These are phyloP conservation scores for Plasmodium gaboni DNA, from an alignment of 169 alveolate genomes.

Conservation along the genomic window DNA sequence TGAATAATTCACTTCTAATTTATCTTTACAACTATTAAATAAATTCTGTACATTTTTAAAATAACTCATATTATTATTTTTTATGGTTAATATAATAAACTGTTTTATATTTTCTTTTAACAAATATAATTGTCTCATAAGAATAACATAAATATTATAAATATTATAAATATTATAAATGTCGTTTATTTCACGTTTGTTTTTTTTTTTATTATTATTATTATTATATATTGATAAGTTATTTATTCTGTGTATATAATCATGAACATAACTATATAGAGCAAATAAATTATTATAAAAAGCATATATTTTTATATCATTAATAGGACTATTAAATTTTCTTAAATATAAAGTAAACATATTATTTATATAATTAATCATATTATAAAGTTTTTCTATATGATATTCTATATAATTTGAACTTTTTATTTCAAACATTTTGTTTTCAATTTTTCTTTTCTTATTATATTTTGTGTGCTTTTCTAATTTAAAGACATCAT, in stretches of 20 bases:
- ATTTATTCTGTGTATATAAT: constrained; percentile 17
- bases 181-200: background rate
- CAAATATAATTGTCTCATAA: background rate
- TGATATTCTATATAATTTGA: background rate
- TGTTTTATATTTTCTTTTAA: constrained; percentile 28
- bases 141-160: background rate
- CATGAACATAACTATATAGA: constrained; percentile 31
- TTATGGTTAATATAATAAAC: background rate
- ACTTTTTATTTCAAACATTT: background rate
- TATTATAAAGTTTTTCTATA: constrained; percentile 8
- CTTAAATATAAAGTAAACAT: constrained; percentile 36
- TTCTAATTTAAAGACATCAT: no score
- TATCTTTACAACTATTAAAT: background rate
- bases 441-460: constrained; percentile 17
- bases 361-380: constrained; percentile 24
- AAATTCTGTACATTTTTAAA: constrained; percentile 10
- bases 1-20: constrained; percentile 20
- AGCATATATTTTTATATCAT: constrained; percentile 56
- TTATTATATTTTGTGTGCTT: background rate
- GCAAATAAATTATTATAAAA: constrained; percentile 48
- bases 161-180: background rate
- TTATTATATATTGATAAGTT: background rate
- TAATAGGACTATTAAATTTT: background rate
- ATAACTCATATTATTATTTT: background rate
- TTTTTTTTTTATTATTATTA: background rate